Conservation (phyloP, 164 flowering plant species). For the Chloranthus sessilifolius region DNA sequence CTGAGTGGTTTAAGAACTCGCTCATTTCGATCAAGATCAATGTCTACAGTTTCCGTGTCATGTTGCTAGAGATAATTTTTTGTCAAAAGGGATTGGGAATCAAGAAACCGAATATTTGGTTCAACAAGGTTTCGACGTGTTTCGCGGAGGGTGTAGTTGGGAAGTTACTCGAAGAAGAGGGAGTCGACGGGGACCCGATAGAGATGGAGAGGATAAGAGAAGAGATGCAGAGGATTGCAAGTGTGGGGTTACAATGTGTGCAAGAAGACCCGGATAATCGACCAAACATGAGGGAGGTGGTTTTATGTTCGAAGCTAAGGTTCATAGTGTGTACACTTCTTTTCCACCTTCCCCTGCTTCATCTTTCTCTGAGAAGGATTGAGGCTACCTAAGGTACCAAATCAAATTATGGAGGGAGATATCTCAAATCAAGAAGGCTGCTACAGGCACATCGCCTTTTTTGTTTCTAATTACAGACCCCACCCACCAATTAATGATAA, state of each 20-base stretch:
- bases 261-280: conserved; percentile 8
- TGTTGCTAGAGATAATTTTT: conserved; percentile 23
- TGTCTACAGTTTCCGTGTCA: conserved; percentile 19
- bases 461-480: too few species aligned
- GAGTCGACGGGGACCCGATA: conserved; percentile 3
- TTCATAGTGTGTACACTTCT: too few species aligned
- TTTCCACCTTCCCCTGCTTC: too few species aligned
- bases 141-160: conserved; percentile 8
- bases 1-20: conserved; percentile 27
- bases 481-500: too few species aligned
- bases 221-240: conserved; percentile 9
- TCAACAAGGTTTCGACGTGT: conserved; percentile 14
- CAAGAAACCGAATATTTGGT: conserved; percentile 16
- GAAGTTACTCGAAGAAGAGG: conserved; percentile 5
- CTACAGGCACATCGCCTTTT: too few species aligned
- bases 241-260: conserved; percentile 13
- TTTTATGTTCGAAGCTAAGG: too few species aligned
- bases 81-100: conserved; percentile 16
- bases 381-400: too few species aligned
- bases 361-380: too few species aligned
- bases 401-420: too few species aligned
- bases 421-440: too few species aligned
- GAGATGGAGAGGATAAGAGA: conserved; percentile 13
- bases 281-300: too few species aligned
- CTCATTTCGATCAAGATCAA: conserved; percentile 24